These are phyloP conservation scores for Cladosporium sphaerospermum DNA, from an alignment of 2,329 filamentous ascomycete genomes.

Conservation along the genomic window DNA sequence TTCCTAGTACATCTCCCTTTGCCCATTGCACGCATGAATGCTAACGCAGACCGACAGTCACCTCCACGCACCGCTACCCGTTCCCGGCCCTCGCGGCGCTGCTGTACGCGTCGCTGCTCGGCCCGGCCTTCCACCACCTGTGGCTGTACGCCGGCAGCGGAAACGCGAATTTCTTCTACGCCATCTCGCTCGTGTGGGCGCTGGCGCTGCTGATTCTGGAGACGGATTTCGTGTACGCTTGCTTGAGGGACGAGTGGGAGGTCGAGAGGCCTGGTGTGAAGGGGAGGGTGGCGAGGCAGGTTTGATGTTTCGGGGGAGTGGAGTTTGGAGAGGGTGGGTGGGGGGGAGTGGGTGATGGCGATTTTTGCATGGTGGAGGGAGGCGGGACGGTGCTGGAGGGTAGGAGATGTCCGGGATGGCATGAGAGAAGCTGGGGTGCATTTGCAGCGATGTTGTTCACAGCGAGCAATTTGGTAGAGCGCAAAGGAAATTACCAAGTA, in stretches of 20 bases:
- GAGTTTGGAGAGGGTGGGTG: neutral
- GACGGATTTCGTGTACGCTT: conserved; percentile 81
- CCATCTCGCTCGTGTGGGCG: conserved; percentile 98
- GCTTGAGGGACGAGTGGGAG: conserved; percentile 89
- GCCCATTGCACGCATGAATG: neutral
- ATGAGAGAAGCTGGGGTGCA: too few relatives aligned
- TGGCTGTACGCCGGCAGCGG: conserved; percentile 98
- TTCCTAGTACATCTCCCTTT: conserved; percentile 50
- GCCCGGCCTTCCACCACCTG: conserved; percentile 90
- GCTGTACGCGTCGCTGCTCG: conserved; percentile 80
- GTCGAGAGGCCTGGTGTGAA: conserved; percentile 82
- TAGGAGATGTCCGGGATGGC: too few relatives aligned
- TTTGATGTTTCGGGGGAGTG: conserved; percentile 40
- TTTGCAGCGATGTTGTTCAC: too few relatives aligned
- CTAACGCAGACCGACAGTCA: conserved; percentile 49
- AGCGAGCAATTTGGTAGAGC: too few relatives aligned
- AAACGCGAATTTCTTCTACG: conserved; percentile 99
- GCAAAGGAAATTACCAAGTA: too few relatives aligned
- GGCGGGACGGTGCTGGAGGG: neutral
- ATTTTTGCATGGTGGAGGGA: neutral
- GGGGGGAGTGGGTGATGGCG: neutral
- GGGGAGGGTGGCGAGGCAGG: conserved; percentile 80
- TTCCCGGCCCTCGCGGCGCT: conserved; percentile 80
- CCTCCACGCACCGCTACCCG: conserved; percentile 64
- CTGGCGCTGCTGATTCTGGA: conserved; percentile 80